Evolutionary conservation across 225 moss, liverwort and hornwort species (phyloP), one percentile per base, ranked within the genome.

Genomic region (Physcomitrellopsis africana): DNA sequence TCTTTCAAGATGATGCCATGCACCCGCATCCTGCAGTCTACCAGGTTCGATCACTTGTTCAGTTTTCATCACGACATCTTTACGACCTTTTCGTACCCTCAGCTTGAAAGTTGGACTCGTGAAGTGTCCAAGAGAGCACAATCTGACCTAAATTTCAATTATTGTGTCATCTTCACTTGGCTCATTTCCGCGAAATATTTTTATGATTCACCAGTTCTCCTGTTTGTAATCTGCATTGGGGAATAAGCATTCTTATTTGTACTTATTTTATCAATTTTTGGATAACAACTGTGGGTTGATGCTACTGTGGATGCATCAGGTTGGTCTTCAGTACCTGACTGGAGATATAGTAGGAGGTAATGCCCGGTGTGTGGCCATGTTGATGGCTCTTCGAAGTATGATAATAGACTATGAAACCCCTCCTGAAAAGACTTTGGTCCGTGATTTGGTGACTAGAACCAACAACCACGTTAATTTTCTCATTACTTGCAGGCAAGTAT

Each of bases 21-120:
- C 94, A 96, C 66, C 92, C 91, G 17, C 94, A 97, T 87, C 96
- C 94, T 60, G 94, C 94, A 60, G 91, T 94, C 20, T 94, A 97
- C 82, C 89, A 97, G 90, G 85, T 86, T 65, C 63, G 74, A 56
- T 1, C 41, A 1, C 51, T 44, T 75, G 60, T 58, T 75, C 24
- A 56, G 8, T 45, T 44, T 23, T 65, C 11, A 64, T n/a, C 32
- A 9, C 51, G 23, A 46, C 26, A 54, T 69, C 44, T 73, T 4
- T 15, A 61, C 51, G 41, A 41, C 63, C 48, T 58, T 57, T 63
- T 48, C 59, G 19, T 52, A 27, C 10, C 45, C 9, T 55, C 47
- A 17, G 68, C 16, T 56, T 29, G 69, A 73, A 24, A 61, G 32
- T 63, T 22, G 58, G 9, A 24, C 55, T 16, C 7, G 13, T 32